Evolutionary conservation across 2,329 filamentous ascomycete species (phyloP).

Genomic region (Sclerotinia sclerotiorum): DNA sequence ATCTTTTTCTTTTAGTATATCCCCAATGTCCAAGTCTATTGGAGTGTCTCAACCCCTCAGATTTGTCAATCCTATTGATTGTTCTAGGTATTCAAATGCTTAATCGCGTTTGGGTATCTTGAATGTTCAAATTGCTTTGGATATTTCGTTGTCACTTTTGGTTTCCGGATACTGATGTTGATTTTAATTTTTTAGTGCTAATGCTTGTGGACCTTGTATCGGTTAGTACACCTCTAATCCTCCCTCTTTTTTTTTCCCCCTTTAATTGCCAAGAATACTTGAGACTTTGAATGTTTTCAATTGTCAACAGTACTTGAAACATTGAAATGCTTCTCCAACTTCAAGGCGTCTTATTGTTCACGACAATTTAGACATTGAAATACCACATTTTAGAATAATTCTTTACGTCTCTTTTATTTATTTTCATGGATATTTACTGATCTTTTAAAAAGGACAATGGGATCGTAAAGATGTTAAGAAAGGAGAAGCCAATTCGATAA

Average conservation of each 20-base stretch:
- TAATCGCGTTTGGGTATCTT: no score
- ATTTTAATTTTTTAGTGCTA: conserved; percentile 52
- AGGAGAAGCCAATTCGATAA: conserved; percentile 91
- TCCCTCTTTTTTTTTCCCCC: not conserved
- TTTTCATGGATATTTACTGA: not conserved
- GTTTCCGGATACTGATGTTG: no score
- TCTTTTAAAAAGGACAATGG: conserved; percentile 78
- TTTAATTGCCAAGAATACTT: not conserved
- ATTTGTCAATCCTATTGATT: no score
- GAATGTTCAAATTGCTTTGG: no score
- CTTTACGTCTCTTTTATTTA: not conserved
- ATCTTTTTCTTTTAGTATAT: no score
- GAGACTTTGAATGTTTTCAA: not conserved
- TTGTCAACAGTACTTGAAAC: not conserved
- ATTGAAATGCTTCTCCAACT: not conserved
- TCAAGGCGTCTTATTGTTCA: not conserved
- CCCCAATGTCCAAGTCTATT: no score
- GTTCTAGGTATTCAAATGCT: no score
- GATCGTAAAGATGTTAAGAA: conserved; percentile 92
- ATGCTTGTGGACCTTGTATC: conserved; percentile 90
- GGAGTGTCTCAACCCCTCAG: no score
- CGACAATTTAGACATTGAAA: not conserved
- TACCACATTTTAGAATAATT: not conserved
- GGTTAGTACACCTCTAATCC: conserved; percentile 46
- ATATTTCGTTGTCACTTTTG: no score